phyloP scores from a whole-genome alignment of 805 yeast genomes.

The Kodamaea kakaduensis region DNA sequence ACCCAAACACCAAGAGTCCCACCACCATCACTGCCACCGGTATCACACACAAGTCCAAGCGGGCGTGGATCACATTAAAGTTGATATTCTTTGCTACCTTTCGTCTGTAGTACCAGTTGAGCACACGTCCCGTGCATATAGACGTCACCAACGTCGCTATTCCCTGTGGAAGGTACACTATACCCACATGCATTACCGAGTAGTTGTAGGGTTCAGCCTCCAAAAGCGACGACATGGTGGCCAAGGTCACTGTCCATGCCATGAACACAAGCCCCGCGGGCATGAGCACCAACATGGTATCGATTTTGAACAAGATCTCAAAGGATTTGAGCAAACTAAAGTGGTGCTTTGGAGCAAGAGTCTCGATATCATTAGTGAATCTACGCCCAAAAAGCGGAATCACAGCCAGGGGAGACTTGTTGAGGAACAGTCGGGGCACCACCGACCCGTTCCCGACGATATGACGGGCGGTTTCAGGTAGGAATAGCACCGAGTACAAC shows the following conservation, averaged over 20 bases:
- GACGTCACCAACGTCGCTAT: slow-evolving; percentile 60
- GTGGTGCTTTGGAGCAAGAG: slow-evolving; percentile 4
- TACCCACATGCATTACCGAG: slow-evolving; percentile 57
- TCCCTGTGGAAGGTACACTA: slow-evolving; percentile 74
- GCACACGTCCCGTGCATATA: slow-evolving; percentile 49
- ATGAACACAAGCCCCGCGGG: slow-evolving; percentile 65
- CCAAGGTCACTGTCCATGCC: slow-evolving; percentile 64
- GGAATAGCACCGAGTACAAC: slow-evolving; percentile 13
- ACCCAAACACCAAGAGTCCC: slow-evolving; percentile 58
- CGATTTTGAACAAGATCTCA: slow-evolving; percentile 38
- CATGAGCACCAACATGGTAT: slow-evolving; percentile 45
- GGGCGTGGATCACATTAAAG: slow-evolving; percentile 7
- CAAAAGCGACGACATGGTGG: slow-evolving; percentile 60
- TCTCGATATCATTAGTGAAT: slow-evolving; percentile 11
- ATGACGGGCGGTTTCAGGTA: slow-evolving; percentile 75
- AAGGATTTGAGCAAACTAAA: slow-evolving; percentile 27
- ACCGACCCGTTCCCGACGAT: slow-evolving; percentile 76
- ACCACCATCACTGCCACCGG: neutral
- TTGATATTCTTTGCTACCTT: slow-evolving; percentile 10
- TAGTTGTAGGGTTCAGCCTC: slow-evolving; percentile 45
- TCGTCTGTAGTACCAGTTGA: slow-evolving; percentile 48
- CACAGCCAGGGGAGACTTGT: slow-evolving; percentile 43
- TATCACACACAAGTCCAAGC: slow-evolving; percentile 16
- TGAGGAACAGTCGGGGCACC: slow-evolving; percentile 39
- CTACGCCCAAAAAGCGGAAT: slow-evolving; percentile 11